Conservation (phyloP, 2,329 filamentous ascomycete genomes). For the Biscogniauxia mediterranea region DNA sequence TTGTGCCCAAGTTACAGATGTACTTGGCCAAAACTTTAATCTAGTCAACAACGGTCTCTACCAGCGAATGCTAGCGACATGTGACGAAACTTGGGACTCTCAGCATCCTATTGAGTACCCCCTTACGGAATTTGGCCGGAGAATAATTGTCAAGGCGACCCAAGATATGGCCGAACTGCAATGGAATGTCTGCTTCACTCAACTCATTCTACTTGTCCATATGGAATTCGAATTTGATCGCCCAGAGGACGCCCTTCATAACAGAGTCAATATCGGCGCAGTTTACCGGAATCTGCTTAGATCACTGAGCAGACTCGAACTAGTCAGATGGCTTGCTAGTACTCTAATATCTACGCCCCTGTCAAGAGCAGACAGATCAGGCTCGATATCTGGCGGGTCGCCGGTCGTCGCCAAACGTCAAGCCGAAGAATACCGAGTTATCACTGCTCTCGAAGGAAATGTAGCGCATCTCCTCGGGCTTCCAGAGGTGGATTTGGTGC, state of each 20-base stretch:
- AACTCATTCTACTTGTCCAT: constrained; percentile 80
- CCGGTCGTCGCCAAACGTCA: constrained; percentile 39
- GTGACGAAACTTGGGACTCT: constrained; percentile 42
- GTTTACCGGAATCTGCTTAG: constrained; percentile 69
- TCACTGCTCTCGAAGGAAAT: constrained; percentile 60
- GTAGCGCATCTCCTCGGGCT: constrained; percentile 64
- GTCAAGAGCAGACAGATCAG: constrained; percentile 39
- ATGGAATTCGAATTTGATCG: constrained; percentile 81
- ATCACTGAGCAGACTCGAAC: constrained; percentile 70
- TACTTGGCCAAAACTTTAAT: constrained; percentile 65
- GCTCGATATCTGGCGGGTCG: constrained; percentile 33
- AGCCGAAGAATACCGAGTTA: constrained; percentile 45
- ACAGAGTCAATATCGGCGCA: constrained; percentile 61
- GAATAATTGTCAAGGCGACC: constrained; percentile 70
- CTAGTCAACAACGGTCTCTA: constrained; percentile 57
- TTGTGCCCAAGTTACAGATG: constrained; percentile 65
- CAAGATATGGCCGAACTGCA: constrained; percentile 76
- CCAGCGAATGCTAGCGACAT: constrained; percentile 47
- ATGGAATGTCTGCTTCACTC: constrained; percentile 73
- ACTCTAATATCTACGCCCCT: constrained; percentile 55
- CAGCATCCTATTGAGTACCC: constrained; percentile 36
- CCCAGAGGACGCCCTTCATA: constrained; percentile 63
- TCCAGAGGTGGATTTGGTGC: constrained; percentile 47
- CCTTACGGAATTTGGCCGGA: constrained; percentile 74
- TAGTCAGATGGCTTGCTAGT: constrained; percentile 67